These are phyloP conservation scores for Fusarium sarcochroum DNA, from an alignment of 2,329 filamentous ascomycete species.

Conservation along the genomic window DNA sequence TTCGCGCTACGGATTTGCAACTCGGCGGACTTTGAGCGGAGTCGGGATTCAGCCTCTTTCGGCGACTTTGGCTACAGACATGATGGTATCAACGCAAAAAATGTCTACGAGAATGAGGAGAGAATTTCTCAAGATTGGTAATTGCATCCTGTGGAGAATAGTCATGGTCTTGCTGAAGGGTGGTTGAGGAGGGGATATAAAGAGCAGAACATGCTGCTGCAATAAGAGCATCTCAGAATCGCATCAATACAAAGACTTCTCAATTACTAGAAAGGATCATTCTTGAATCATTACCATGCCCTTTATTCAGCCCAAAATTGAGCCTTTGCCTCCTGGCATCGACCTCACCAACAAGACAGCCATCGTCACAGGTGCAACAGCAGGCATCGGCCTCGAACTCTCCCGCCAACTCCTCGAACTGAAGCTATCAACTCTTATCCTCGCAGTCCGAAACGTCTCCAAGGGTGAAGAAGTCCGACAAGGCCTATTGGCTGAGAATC, in stretches of 20 bases:
- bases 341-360: constrained; percentile 49
- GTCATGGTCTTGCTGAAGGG: too few species aligned
- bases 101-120: too few species aligned
- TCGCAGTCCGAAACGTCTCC: constrained; percentile 55
- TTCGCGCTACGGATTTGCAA: background rate
- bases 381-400: constrained; percentile 59
- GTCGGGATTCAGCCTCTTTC: constrained; percentile 5
- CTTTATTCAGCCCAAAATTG: constrained; percentile 27
- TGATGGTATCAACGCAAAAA: background rate
- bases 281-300: background rate
- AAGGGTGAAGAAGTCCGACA: constrained; percentile 49
- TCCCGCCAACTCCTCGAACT: constrained; percentile 55
- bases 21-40: background rate
- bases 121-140: too few species aligned
- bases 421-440: constrained; percentile 55
- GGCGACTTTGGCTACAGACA: background rate
- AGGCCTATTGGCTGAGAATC: constrained; percentile 19
- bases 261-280: too few species aligned
- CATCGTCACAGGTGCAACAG: constrained; percentile 61
- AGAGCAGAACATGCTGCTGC: background rate
- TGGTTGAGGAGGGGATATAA: constrained; percentile 2
- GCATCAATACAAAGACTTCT: too few species aligned
- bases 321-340: constrained; percentile 32
- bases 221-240: too few species aligned
- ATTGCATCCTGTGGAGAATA: too few species aligned